phyloP scores from a whole-genome alignment of 495 filamentous ascomycete genomes.

The Annulohypoxylon nitens region DNA sequence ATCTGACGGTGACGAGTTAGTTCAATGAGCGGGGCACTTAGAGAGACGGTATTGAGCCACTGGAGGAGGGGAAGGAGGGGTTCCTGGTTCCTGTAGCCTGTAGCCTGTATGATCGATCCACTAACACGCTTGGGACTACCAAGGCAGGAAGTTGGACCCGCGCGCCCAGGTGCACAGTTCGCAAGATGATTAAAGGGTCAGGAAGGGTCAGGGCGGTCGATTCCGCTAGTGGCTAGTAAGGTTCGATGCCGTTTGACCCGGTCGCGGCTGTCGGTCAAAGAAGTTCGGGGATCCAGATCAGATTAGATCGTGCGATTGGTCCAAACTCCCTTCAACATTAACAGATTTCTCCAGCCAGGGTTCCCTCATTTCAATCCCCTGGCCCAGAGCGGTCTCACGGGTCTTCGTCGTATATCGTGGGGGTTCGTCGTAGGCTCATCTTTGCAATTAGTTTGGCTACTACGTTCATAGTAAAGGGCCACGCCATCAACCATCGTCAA shows the following conservation, averaged over 20 bases:
- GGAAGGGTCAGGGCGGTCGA: slow-evolving; percentile 23
- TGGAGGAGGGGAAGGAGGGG: slow-evolving; percentile 41
- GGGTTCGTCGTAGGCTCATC: slow-evolving; percentile 32
- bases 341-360: slow-evolving; percentile 3
- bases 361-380: slow-evolving; percentile 25
- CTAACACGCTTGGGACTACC: slow-evolving; percentile 38
- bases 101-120: slow-evolving; percentile 38
- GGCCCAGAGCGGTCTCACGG: slow-evolving; percentile 34
- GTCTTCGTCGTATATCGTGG: slow-evolving; percentile 34
- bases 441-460: not conserved
- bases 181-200: slow-evolving; percentile 24
- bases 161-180: slow-evolving; percentile 27
- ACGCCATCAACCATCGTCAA: slow-evolving; percentile 12
- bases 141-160: slow-evolving; percentile 41
- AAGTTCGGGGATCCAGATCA: slow-evolving; percentile 38
- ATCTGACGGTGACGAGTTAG: slow-evolving; percentile 26
- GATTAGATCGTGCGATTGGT: slow-evolving; percentile 44
- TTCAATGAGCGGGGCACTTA: not conserved
- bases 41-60: slow-evolving; percentile 7
- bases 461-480: not conserved
- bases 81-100: not conserved
- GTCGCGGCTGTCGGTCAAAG: slow-evolving; percentile 34
- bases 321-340: slow-evolving; percentile 1
- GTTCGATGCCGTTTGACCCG: slow-evolving; percentile 27
- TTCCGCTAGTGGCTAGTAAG: slow-evolving; percentile 20